phyloP scores from a whole-genome alignment of 495 filamentous ascomycete genomes.

The Halenospora varia region DNA sequence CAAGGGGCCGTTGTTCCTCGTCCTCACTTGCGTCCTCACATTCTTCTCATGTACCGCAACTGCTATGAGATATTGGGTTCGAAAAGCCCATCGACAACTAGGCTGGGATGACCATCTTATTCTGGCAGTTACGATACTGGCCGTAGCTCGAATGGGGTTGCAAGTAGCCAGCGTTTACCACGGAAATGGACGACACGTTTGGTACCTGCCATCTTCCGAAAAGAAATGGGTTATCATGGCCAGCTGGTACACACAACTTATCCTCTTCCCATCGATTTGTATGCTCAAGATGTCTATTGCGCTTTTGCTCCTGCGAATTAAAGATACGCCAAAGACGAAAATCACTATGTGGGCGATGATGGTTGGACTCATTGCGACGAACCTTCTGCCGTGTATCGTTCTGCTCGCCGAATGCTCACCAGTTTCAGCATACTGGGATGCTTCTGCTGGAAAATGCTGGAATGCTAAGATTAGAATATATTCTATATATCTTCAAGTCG shows the following conservation, averaged over 20 bases:
- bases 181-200: conserved; percentile 25
- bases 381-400: not conserved
- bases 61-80: not conserved
- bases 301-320: conserved; percentile 26
- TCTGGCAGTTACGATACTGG: not conserved
- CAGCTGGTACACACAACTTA: conserved; percentile 22
- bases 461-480: conserved; percentile 24
- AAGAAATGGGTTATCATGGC: conserved; percentile 18
- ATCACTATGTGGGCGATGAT: conserved; percentile 16
- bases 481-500: conserved; percentile 26
- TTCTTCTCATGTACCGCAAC: not conserved
- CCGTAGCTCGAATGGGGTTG: conserved; percentile 10
- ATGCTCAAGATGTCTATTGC: conserved; percentile 27
- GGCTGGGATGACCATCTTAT: not conserved
- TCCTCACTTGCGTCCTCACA: not conserved
- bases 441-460: conserved; percentile 8
- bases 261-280: conserved; percentile 25
- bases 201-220: conserved; percentile 19
- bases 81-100: not conserved
- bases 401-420: conserved; percentile 4
- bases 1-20: not conserved
- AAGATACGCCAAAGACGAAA: conserved; percentile 17
- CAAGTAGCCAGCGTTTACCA: conserved; percentile 15
- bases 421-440: not conserved
- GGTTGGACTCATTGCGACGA: conserved; percentile 24